Base-by-base conservation (phyloP, 495 filamentous ascomycete species). In the Chaetomidium leptoderma region DNA sequence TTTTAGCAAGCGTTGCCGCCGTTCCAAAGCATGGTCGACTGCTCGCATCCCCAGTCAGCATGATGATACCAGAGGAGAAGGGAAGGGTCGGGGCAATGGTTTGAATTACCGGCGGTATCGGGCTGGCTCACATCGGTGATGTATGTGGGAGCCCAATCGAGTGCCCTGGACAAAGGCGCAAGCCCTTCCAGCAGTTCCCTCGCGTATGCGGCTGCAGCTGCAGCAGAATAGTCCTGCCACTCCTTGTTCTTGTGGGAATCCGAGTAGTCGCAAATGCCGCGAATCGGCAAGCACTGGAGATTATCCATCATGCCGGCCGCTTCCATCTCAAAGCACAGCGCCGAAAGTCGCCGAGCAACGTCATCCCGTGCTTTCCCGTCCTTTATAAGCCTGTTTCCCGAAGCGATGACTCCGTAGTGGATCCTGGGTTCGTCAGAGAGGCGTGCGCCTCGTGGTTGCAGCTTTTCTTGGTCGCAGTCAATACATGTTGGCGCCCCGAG, bases 321-420 rank as follows among this genome's bases (percentile, higher is more conserved):
- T 16, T 61, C 58, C 14, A 56, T 66, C 71, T 72, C 70, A 65
- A 72, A 16, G 71, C 66, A 63, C 8, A 63, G 24, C 37, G 35
- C 51, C 26, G 39, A 40, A 40, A 40, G 51, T 42, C 51, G 51
- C 51, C 62, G 40, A 47, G 58, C 50, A 40, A 75, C 30, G 11
- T 55, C 24, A 49, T 77, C 73, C 40, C 74, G 61, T 4, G 52
- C 42, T 11, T 43, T 53, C 21, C 63, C 63, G 57, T 70, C 48
- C 45, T 67, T 76, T 42, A 77, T 71, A 21, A 77, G 70, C 49
- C 66, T 58, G 53, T 74, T 74, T 13, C 68, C 73, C 16, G 71
- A 78, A 11, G 64, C 73, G 54, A 78, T 73, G 3, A 64, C 61
- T 16, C 75, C 72, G 36, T 76, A 76, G 53, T 75, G 54, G 24